These are phyloP conservation scores for Neurospora terricola DNA, from an alignment of 495 filamentous ascomycete species.

Conservation along the genomic window DNA sequence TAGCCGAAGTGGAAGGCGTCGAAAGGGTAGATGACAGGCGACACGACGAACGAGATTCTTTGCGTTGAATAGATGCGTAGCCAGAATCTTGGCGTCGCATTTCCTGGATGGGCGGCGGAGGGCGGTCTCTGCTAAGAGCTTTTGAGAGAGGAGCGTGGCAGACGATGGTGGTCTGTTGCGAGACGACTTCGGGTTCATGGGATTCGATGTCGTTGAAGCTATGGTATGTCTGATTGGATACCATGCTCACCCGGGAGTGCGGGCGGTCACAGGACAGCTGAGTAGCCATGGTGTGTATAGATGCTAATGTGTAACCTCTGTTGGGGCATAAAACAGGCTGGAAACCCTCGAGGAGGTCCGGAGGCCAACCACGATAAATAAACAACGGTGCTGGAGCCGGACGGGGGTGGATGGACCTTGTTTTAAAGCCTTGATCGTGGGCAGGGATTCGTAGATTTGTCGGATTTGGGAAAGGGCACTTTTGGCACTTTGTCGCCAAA, in stretches of 20 bases:
- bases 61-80: slow-evolving; percentile 33
- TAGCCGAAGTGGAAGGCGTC: slow-evolving; percentile 19
- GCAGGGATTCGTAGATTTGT: neutral
- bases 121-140: slow-evolving; percentile 4
- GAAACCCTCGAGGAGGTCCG: neutral
- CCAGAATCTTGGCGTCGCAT: slow-evolving; percentile 41
- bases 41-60: slow-evolving; percentile 16
- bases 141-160: neutral
- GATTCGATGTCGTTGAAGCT: slow-evolving; percentile 36
- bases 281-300: slow-evolving; percentile 22
- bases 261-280: slow-evolving; percentile 25
- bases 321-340: slow-evolving; percentile 12
- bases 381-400: neutral
- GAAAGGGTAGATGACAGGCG: slow-evolving; percentile 14
- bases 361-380: slow-evolving; percentile 5
- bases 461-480: neutral
- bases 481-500: neutral
- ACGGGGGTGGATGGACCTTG: neutral
- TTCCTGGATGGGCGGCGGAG: slow-evolving; percentile 14
- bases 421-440: neutral
- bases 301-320: neutral
- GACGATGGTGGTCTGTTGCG: slow-evolving; percentile 5
- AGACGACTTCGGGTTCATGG: slow-evolving; percentile 16
- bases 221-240: slow-evolving; percentile 37
- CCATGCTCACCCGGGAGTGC: slow-evolving; percentile 29